Conservation (phyloP, 345 rosid genomes). For the Ceriops tagal region DNA sequence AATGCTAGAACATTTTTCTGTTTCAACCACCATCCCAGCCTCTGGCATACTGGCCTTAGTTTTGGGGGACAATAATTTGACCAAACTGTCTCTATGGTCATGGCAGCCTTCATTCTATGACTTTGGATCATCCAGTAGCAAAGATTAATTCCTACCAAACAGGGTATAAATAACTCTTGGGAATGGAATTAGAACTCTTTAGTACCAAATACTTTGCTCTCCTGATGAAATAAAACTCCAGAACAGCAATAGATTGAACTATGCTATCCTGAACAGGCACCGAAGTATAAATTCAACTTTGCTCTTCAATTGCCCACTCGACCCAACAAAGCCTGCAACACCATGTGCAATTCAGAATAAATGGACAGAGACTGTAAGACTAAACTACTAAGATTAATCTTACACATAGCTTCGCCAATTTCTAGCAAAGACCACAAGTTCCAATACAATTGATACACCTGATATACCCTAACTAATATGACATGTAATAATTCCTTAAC, state of each 20-base stretch:
- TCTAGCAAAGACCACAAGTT: too few relatives aligned
- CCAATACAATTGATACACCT: too few relatives aligned
- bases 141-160: constrained; percentile 17
- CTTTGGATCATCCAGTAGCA: constrained; percentile 6
- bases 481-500: not conserved
- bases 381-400: constrained; percentile 33
- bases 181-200: constrained; percentile 22
- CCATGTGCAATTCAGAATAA: constrained; percentile 38
- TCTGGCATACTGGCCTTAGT: not conserved
- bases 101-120: constrained; percentile 7
- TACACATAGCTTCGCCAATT: constrained; percentile 2
- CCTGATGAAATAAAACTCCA: constrained; percentile 23
- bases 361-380: constrained; percentile 23
- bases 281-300: constrained; percentile 33
- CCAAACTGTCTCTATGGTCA: not conserved
- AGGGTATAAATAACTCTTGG: constrained; percentile 20
- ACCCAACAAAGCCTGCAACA: constrained; percentile 49
- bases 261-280: constrained; percentile 25
- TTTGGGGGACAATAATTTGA: not conserved
- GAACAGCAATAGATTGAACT: constrained; percentile 29
- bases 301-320: constrained; percentile 35
- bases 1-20: not conserved
- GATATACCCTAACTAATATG: too few relatives aligned
- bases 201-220: constrained; percentile 24
- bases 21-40: not conserved